Conservation (phyloP, 2,329 filamentous ascomycete species). For the Fusarium heterosporum region DNA sequence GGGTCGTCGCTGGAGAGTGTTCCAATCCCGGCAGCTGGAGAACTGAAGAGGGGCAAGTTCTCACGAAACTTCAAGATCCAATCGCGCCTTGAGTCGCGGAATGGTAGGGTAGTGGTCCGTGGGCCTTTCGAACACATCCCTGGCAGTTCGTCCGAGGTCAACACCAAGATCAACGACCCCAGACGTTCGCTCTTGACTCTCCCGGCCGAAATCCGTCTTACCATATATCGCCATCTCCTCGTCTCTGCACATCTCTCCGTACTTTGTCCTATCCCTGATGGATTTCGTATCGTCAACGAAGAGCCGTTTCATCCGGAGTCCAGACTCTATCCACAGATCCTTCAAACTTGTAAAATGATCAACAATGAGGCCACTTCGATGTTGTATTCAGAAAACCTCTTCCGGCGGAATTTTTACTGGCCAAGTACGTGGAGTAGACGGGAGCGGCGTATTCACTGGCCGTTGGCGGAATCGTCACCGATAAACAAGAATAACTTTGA, state of each 20-base stretch:
- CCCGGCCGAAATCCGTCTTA: conserved; percentile 20
- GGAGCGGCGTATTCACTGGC: not conserved
- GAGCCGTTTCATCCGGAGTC: not conserved
- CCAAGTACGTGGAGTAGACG: not conserved
- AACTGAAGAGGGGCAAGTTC: not conserved
- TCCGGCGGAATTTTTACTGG: conserved; percentile 13
- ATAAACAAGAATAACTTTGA: conserved; percentile 4
- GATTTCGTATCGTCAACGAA: conserved; percentile 12
- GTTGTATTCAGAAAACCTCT: conserved; percentile 20
- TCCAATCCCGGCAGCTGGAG: not conserved
- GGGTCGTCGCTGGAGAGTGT: not conserved
- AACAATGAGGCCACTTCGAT: conserved; percentile 23
- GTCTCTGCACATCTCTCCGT: not conserved
- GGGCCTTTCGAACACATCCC: not conserved
- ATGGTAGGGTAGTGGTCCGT: not conserved
- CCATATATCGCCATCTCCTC: conserved; percentile 28
- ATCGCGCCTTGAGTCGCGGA: not conserved
- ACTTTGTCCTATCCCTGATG: not conserved
- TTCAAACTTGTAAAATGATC: conserved; percentile 10
- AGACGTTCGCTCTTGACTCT: not conserved
- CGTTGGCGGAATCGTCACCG: conserved; percentile 11
- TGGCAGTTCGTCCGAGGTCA: not conserved
- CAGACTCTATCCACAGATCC: not conserved
- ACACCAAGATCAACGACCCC: not conserved
- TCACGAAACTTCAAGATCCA: not conserved